Conservation (phyloP, 352 stramenopile species). For the Phytophthora fragariaefolia region DNA sequence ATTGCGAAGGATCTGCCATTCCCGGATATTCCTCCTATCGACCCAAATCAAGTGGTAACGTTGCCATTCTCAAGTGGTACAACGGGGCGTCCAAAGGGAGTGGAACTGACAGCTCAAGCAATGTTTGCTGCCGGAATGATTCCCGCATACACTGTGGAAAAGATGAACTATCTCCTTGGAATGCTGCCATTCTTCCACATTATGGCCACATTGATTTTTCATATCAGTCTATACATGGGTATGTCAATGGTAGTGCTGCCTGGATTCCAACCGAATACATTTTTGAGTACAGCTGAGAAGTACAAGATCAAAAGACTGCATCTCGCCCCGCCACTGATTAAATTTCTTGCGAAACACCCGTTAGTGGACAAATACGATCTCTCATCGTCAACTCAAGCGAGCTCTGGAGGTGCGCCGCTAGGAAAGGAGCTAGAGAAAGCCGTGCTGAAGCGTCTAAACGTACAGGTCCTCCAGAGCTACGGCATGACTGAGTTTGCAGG, state of each 20-base stretch:
- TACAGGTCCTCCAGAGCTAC: constrained; percentile 53
- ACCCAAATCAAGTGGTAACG: constrained; percentile 15
- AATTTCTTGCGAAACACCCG: constrained; percentile 79
- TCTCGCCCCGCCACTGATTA: constrained; percentile 82
- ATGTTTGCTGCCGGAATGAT: constrained; percentile 79
- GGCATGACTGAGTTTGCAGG: constrained; percentile 65
- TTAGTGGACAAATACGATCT: constrained; percentile 88
- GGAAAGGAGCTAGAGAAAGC: constrained; percentile 52
- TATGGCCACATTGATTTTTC: background rate
- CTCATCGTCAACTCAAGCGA: constrained; percentile 58
- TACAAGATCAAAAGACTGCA: constrained; percentile 37
- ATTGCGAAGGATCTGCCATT: background rate
- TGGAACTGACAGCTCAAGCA: constrained; percentile 86
- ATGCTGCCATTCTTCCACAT: constrained; percentile 57
- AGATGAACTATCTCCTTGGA: constrained; percentile 34
- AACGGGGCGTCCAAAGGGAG: constrained; percentile 85
- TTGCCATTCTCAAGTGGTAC: constrained; percentile 93
- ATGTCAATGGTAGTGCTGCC: background rate
- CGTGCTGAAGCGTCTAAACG: constrained; percentile 61
- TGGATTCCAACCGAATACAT: constrained; percentile 63
- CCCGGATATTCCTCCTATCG: background rate
- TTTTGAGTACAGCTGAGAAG: constrained; percentile 70
- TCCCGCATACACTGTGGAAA: constrained; percentile 42
- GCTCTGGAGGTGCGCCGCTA: constrained; percentile 65
- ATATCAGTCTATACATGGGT: background rate